phyloP scores from a whole-genome alignment of 208 protist species.

The Strigomonas culicis region DNA sequence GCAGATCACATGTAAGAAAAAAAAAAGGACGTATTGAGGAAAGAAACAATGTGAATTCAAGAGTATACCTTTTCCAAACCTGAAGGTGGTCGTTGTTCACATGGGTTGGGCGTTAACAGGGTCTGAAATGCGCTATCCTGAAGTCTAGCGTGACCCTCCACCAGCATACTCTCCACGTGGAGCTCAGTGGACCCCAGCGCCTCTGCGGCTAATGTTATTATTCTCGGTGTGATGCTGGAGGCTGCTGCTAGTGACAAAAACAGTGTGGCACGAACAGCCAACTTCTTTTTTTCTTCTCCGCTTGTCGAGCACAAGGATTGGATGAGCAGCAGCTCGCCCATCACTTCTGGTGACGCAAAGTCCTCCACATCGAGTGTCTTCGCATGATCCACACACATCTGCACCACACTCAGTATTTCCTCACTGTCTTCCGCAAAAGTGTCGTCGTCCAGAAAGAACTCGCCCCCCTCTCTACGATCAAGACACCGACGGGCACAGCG shows the following conservation, averaged over 20 bases:
- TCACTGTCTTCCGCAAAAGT: constrained; percentile 19
- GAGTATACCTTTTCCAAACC: constrained; percentile 8
- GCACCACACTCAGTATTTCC: constrained; percentile 7
- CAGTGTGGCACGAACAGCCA: constrained; percentile 50
- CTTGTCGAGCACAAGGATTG: constrained; percentile 16
- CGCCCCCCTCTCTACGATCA: background rate
- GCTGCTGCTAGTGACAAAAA: constrained; percentile 36
- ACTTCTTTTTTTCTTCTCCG: constrained; percentile 16
- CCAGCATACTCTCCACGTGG: constrained; percentile 12
- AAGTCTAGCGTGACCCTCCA: background rate
- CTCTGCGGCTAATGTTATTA: constrained; percentile 25
- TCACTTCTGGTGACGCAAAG: no score
- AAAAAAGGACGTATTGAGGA: no score
- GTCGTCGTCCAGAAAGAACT: constrained; percentile 56
- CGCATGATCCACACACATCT: constrained; percentile 15
- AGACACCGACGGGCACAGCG: constrained; percentile 18
- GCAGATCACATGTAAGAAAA: no score
- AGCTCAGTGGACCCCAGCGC: constrained; percentile 44
- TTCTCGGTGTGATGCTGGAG: constrained; percentile 17
- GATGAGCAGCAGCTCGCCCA: constrained; percentile 40
- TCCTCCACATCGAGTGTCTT: constrained; percentile 16
- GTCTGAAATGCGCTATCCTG: no score
- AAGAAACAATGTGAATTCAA: background rate
- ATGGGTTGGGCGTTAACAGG: background rate
- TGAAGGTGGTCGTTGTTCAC: no score